Evolutionary conservation across 208 protist species (phyloP).

Genomic region (Acanthamoeba quina): DNA sequence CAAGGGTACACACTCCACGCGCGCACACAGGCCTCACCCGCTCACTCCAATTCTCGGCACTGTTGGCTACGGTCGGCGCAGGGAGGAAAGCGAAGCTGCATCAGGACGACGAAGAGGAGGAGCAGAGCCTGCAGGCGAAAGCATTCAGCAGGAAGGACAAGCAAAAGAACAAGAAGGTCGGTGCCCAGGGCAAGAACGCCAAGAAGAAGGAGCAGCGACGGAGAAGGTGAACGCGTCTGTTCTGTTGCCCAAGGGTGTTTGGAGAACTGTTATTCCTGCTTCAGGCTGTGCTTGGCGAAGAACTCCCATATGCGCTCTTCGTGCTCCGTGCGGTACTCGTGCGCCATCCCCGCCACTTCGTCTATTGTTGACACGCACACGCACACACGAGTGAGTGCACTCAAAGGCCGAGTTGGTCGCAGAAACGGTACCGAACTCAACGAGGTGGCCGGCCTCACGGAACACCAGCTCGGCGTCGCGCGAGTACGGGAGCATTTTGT

Average conservation of each 20-base stretch:
- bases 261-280: background rate
- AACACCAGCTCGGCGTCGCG: background rate
- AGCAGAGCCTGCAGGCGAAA: background rate
- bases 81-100: background rate
- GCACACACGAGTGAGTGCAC: background rate
- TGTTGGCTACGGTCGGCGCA: background rate
- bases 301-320: constrained; percentile 23
- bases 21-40: too few relatives aligned
- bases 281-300: background rate
- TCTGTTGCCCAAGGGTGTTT: background rate
- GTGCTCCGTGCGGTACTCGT: background rate
- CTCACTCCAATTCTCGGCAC: too few relatives aligned
- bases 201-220: constrained; percentile 15
- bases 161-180: background rate
- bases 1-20: too few relatives aligned
- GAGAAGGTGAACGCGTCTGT: background rate
- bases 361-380: background rate
- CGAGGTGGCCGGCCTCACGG: constrained; percentile 11
- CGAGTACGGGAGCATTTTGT: background rate
- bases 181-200: background rate
- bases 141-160: background rate
- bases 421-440: constrained; percentile 27
- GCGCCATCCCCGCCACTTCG: background rate
- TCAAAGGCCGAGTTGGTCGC: background rate
- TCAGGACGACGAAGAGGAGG: background rate